Percentiles rank a stretch among this genome's conserved stretches.
Evolutionary conservation across 2,329 filamentous ascomycete genomes (phyloP).

Genomic region (Cadophora luteo-olivacea): DNA sequence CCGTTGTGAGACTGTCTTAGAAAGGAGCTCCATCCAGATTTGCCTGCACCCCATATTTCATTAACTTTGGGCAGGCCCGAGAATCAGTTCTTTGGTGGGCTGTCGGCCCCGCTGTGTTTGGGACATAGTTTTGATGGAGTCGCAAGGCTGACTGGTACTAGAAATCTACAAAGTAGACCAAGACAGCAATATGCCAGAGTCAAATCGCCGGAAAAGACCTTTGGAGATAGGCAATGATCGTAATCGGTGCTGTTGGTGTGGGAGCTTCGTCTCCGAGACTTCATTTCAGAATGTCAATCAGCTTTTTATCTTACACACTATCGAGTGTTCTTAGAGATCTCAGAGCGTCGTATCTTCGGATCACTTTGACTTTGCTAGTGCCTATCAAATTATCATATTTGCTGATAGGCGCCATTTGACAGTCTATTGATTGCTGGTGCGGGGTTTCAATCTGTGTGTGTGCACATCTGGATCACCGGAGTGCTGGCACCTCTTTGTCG

Average conservation of each 20-base stretch:
- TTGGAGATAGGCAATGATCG: background rate
- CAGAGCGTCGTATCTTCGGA: background rate
- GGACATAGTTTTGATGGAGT: background rate
- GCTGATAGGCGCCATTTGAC: background rate
- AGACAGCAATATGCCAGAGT: constrained; percentile 1
- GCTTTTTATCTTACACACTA: background rate
- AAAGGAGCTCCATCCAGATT: constrained; percentile 11
- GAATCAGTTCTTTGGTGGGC: background rate
- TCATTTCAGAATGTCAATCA: background rate
- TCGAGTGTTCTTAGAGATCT: background rate
- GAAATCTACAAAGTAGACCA: background rate
- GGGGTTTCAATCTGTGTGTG: background rate
- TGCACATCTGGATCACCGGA: constrained; percentile 7
- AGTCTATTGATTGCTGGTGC: background rate
- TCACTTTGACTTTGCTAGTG: background rate
- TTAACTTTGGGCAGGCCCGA: background rate
- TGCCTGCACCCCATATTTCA: constrained; percentile 14
- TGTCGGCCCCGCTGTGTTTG: background rate
- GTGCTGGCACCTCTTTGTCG: constrained; percentile 8
- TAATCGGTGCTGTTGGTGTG: background rate
- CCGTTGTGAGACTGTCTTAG: constrained; percentile 1
- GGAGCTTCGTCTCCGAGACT: background rate
- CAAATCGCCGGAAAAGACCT: background rate
- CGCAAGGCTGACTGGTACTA: background rate
- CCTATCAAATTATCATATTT: background rate